A percentile compares a stretch with the other conserved stretches of the same genome.
phyloP scores from a whole-genome alignment of 2,329 filamentous ascomycete species.

The Coniella lustricola region DNA sequence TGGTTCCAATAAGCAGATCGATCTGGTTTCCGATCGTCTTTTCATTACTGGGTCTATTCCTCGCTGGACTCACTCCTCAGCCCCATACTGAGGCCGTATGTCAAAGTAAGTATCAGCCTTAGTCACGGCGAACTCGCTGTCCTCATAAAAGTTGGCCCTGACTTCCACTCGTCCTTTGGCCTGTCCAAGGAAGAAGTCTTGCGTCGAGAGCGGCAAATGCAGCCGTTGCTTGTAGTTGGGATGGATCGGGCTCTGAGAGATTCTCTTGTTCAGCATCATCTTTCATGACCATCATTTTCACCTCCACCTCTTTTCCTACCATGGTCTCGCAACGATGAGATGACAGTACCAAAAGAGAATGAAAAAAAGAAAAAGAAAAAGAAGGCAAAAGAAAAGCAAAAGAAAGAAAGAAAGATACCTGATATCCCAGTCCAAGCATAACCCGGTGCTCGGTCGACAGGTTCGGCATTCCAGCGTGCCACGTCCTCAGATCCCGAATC shows the following conservation, averaged over 20 bases:
- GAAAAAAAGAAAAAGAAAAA: not conserved
- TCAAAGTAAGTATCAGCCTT: constrained; percentile 15
- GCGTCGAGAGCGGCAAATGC: constrained; percentile 16
- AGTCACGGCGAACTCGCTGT: constrained; percentile 12
- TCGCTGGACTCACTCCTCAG: not conserved
- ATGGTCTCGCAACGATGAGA: too few relatives aligned
- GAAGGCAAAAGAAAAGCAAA: not conserved
- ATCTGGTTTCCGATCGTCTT: not conserved
- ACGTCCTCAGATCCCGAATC: constrained; percentile 24
- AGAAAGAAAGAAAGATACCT: constrained; percentile 9
- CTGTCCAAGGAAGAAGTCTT: constrained; percentile 17
- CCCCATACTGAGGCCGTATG: constrained; percentile 10
- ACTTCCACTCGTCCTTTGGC: constrained; percentile 16
- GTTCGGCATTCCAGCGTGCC: constrained; percentile 29
- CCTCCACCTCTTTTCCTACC: too few relatives aligned
- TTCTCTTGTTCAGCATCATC: too few relatives aligned
- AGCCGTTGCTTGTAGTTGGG: constrained; percentile 19
- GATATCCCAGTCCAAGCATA: constrained; percentile 24
- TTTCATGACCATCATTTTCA: too few relatives aligned
- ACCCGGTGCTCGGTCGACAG: constrained; percentile 20
- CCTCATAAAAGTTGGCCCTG: constrained; percentile 17
- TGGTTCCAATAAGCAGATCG: too few relatives aligned
- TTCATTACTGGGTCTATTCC: too few relatives aligned
- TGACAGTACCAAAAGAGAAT: not conserved
- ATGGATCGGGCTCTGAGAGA: constrained; percentile 19